phyloP scores from a whole-genome alignment of 2,329 filamentous ascomycete species.

The Cladosporium cucumerinum region DNA sequence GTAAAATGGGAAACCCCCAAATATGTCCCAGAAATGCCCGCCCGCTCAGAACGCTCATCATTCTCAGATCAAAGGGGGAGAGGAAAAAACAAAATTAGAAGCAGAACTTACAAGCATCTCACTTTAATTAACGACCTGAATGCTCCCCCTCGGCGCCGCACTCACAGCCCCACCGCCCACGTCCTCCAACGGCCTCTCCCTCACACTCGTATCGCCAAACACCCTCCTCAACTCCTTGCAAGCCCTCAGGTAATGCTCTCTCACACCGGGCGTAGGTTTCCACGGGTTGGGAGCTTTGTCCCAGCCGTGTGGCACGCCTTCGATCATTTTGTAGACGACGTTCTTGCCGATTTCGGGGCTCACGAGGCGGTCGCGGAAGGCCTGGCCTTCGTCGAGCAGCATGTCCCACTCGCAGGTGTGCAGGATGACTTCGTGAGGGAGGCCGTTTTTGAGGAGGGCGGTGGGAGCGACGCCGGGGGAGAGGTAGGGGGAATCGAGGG shows the following conservation, averaged over 20 bases:
- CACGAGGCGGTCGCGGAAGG: constrained; percentile 57
- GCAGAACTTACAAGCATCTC: background rate
- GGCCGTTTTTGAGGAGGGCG: constrained; percentile 49
- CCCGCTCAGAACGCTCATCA: background rate
- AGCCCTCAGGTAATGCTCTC: constrained; percentile 54
- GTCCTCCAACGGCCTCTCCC: constrained; percentile 1
- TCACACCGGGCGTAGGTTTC: constrained; percentile 49
- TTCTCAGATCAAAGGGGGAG: background rate
- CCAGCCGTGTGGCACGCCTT: constrained; percentile 61
- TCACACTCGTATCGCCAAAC: constrained; percentile 26
- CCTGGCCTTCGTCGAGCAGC: constrained; percentile 60
- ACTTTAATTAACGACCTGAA: constrained; percentile 20
- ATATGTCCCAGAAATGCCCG: background rate
- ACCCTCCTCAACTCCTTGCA: constrained; percentile 51
- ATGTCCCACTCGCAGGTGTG: constrained; percentile 66
- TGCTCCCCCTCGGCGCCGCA: constrained; percentile 25
- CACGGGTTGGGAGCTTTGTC: constrained; percentile 64
- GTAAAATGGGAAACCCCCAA: too few relatives aligned
- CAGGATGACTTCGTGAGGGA: constrained; percentile 60
- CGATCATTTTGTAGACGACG: constrained; percentile 57
- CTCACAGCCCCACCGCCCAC: constrained; percentile 5
- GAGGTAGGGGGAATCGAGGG: constrained; percentile 57
- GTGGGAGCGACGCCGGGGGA: constrained; percentile 56
- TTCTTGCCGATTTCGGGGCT: constrained; percentile 46
- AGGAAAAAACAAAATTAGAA: background rate